Base-by-base conservation (phyloP, 2,329 filamentous ascomycete genomes). In the Colletotrichum orbiculare region DNA sequence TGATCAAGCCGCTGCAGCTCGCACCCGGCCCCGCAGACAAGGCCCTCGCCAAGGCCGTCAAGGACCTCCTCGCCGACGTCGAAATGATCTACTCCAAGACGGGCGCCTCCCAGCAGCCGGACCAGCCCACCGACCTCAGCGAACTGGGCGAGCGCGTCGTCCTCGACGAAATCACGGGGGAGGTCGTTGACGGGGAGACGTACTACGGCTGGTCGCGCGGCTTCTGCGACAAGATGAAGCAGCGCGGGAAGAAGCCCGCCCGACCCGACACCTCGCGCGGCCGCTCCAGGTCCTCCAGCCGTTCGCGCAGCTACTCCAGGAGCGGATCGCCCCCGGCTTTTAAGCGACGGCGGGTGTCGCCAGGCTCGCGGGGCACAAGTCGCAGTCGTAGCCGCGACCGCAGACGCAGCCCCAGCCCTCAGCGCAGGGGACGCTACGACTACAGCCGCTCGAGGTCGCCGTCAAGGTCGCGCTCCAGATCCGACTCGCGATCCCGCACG, bases 191-290 rank as follows among this genome's bases (percentile, higher is more conserved):
- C 7, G 89, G 89, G 1, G 89, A 92, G 68, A 92, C 91, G 1
- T 96, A 96, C 75, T 96, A 96, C 73, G 94, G 93, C 66, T 97
- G 94, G 94, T 95, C 93, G 6, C 85, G 87, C 43, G 81, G 82
- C 1, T 96, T 97, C 70, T 96, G 92, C 74, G 83, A 92, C 69
- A 91, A 91, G 72, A 96, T 96, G 91, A 93, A 90, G 77, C 79
- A 82, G 54, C 81, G 85, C 42, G 70, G 70, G 11, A 69, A 64
- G 53, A 69, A 37, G 12, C 60, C 66, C 6, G 68, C 67, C 6
- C 66, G 68, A n/a, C 69, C 71, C 13, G 68, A 70, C 6, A 5
- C 25, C 25, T 25, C 25, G 25, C 74, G 77, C 34, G 77, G 75
- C 5, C 74, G 77, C 4, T 80, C 81, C 3, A 68, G 64, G 8